phyloP scores from a whole-genome alignment of 345 rosid genomes.

The Brassica incana region DNA sequence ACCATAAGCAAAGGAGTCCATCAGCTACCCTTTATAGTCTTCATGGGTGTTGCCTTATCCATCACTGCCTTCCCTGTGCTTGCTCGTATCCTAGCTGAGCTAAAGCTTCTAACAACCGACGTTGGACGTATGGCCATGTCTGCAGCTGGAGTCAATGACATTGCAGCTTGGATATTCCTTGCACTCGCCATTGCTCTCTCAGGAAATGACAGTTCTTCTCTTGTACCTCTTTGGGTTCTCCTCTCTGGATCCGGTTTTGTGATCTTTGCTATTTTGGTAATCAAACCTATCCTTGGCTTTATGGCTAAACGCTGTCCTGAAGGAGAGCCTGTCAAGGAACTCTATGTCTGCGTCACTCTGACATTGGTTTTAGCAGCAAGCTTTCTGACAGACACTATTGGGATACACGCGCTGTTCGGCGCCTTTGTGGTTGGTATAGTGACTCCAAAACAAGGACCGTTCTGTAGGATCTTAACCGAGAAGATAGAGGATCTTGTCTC shows the following conservation, averaged over 20 bases:
- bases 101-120: constrained; percentile 53
- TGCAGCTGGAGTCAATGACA: constrained; percentile 53
- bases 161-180: constrained; percentile 54
- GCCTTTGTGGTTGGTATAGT: constrained; percentile 58
- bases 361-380: constrained; percentile 53
- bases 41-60: constrained; percentile 58
- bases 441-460: constrained; percentile 51
- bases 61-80: constrained; percentile 59
- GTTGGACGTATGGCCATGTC: constrained; percentile 58
- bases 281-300: constrained; percentile 39
- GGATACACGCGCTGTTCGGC: constrained; percentile 60
- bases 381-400: constrained; percentile 53
- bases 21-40: constrained; percentile 45
- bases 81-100: constrained; percentile 56
- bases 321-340: constrained; percentile 43
- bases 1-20: constrained; percentile 36
- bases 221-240: constrained; percentile 52
- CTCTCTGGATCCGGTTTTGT: constrained; percentile 50
- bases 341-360: constrained; percentile 50
- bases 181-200: constrained; percentile 56
- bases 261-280: constrained; percentile 38
- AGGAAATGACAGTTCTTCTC: constrained; percentile 41
- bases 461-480: constrained; percentile 43
- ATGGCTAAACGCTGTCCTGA: constrained; percentile 45
- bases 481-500: constrained; percentile 59